Evolutionary conservation across 2,329 filamentous ascomycete species (phyloP), one percentile per base, ranked within the genome.

Genomic region (Exophiala viscosa): DNA sequence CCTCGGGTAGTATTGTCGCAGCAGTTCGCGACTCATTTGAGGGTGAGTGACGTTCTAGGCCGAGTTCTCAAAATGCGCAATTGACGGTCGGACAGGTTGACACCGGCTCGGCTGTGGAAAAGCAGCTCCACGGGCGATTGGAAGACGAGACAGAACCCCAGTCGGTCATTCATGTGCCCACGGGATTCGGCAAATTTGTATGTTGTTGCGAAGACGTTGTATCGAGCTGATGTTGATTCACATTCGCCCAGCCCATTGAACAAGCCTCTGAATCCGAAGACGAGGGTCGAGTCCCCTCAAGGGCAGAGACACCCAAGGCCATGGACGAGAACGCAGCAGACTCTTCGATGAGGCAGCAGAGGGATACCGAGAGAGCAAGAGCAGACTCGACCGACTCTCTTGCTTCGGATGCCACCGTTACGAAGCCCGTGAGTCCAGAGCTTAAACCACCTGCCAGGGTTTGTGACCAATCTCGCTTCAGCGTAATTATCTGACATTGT

Each of bases 81-180:
- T 70, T 73, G 42, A 66, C 65, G 47, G 4, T 23, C 40, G 13
- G 28, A 28, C 72, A 70, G 65, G 69, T 80, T 44, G 70, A 79
- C 57, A 81, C 76, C 6, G 62, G 68, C 28, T 60, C 76, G 11
- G 43, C 14, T 65, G 71, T 55, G 9, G 52, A 60, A 17, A 31
- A 53, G 39, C 46, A 56, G n/a, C 45, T 57, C 39, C 51, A 47
- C 8, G 39, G 51, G 13, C 73, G 74, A 48, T 79, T 80, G 18
- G 84, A 84, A 56, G 89, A 95, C 60, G 89, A 91, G 49, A 71
- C 73, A 46, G 66, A 71, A 61, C 86, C 90, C 18, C 80, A 89
- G 48, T 96, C 91, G 1, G 91, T 95, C 49, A 96, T 96, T 61
- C 91, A 96, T 75, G 89, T 88, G 13, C 90, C 91, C 0, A 79